These are phyloP conservation scores for Chlorella sp. DNA, from an alignment of 139 green algal species.

Conservation along the genomic window DNA sequence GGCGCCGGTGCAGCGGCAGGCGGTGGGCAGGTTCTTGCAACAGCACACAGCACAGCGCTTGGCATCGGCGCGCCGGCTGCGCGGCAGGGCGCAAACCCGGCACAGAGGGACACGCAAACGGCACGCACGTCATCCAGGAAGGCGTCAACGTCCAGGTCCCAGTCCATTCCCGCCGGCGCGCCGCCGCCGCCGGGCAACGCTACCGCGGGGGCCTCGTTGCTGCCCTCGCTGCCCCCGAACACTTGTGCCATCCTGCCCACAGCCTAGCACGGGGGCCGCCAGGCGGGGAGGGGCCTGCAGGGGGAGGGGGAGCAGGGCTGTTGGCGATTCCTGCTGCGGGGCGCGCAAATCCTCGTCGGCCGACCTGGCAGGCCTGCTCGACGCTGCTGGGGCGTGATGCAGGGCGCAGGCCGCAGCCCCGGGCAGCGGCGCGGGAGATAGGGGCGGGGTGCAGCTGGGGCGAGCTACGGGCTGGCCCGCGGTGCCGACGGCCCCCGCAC, in stretches of 20 bases:
- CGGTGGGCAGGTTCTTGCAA: too few relatives aligned
- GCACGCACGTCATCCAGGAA: slow-evolving; percentile 38
- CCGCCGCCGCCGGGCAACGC: not conserved
- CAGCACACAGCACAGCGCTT: not conserved
- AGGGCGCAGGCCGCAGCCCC: too few relatives aligned
- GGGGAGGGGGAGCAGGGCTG: not conserved
- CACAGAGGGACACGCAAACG: too few relatives aligned
- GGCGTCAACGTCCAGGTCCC: slow-evolving; percentile 31
- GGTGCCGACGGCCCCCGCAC: too few relatives aligned
- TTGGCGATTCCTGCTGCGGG: not conserved
- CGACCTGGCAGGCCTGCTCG: too few relatives aligned
- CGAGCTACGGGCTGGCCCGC: too few relatives aligned
- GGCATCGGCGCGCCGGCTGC: not conserved
- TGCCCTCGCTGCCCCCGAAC: not conserved
- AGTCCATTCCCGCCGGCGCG: not conserved
- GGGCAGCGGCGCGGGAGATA: too few relatives aligned
- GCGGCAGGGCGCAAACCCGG: too few relatives aligned
- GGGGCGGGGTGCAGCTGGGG: too few relatives aligned
- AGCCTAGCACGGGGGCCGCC: not conserved
- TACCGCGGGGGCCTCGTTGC: not conserved
- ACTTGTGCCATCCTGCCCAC: not conserved
- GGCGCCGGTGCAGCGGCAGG: too few relatives aligned
- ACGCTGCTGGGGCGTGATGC: too few relatives aligned
- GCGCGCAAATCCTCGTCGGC: too few relatives aligned
- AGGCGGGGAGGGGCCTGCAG: not conserved